These are phyloP conservation scores for Akanthomyces dipterigenus DNA, from an alignment of 2,329 filamentous ascomycete species.

Conservation along the genomic window DNA sequence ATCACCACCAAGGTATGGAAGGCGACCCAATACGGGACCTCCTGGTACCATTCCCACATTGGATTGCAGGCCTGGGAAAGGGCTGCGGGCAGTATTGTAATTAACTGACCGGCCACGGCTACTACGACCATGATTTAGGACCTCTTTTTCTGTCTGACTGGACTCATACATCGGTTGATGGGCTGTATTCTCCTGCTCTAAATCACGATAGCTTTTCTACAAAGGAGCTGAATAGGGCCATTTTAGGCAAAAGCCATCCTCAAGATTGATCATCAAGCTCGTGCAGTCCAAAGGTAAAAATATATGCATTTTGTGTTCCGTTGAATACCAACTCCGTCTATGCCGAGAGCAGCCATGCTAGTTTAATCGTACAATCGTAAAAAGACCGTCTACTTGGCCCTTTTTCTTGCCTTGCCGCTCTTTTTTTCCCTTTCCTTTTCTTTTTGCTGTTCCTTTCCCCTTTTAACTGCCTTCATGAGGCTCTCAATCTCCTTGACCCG, in stretches of 20 bases:
- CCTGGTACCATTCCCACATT: conserved; percentile 56
- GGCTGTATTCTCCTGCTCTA: neutral
- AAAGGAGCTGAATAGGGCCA: too few species aligned
- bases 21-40: conserved; percentile 51
- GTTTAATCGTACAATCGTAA: conserved; percentile 4
- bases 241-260: too few species aligned
- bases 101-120: conserved; percentile 51
- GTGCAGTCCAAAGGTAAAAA: too few species aligned
- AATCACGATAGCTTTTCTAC: neutral
- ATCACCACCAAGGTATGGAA: conserved; percentile 52
- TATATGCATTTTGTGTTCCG: neutral
- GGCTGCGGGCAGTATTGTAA: conserved; percentile 52
- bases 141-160: conserved; percentile 53
- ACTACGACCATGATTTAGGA: conserved; percentile 60
- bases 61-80: conserved; percentile 27
- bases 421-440: conserved; percentile 12
- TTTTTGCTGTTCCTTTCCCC: conserved; percentile 29
- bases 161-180: conserved; percentile 31
- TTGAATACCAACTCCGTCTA: neutral
- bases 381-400: neutral
- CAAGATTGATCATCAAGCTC: too few species aligned
- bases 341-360: neutral
- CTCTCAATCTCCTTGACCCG: conserved; percentile 26
- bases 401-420: conserved; percentile 1
- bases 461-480: conserved; percentile 39